Percentiles rank a stretch among this genome's conserved stretches.
phyloP scores from a whole-genome alignment of 257 asterid species.

The Voacanga thouarsii region DNA sequence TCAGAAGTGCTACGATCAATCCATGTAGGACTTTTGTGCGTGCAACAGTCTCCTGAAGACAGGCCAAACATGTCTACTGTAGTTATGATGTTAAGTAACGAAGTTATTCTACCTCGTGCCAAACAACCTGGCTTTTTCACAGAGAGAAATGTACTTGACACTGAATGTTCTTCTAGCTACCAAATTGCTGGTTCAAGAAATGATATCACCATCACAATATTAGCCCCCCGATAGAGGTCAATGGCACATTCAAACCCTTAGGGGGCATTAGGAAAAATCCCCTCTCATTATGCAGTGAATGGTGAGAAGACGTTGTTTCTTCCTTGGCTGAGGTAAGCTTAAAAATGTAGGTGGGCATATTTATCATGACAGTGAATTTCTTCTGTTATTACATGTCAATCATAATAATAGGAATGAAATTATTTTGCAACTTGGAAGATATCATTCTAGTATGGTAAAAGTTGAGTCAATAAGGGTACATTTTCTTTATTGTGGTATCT shows the following conservation, averaged over 20 bases:
- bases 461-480: not conserved
- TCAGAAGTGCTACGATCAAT: constrained; percentile 28
- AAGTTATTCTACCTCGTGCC: constrained; percentile 26
- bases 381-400: not conserved
- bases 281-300: not conserved
- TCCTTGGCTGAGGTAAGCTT: not conserved
- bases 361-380: not conserved
- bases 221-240: not conserved
- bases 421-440: not conserved
- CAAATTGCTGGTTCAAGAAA: not conserved
- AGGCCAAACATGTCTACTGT: constrained; percentile 42
- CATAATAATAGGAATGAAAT: not conserved
- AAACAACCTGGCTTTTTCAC: constrained; percentile 32
- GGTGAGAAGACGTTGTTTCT: not conserved
- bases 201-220: not conserved
- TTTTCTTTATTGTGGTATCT: too few species aligned
- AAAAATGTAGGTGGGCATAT: not conserved
- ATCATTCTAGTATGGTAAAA: not conserved
- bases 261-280: not conserved
- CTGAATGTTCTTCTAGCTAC: constrained; percentile 9
- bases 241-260: not conserved
- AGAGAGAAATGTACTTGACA: constrained; percentile 15
- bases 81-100: constrained; percentile 30
- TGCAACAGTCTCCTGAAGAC: constrained; percentile 29
- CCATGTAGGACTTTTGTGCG: constrained; percentile 40